Evolutionary conservation across 2,329 filamentous ascomycete genomes (phyloP).

Genomic region (Alternaria metachromatica): DNA sequence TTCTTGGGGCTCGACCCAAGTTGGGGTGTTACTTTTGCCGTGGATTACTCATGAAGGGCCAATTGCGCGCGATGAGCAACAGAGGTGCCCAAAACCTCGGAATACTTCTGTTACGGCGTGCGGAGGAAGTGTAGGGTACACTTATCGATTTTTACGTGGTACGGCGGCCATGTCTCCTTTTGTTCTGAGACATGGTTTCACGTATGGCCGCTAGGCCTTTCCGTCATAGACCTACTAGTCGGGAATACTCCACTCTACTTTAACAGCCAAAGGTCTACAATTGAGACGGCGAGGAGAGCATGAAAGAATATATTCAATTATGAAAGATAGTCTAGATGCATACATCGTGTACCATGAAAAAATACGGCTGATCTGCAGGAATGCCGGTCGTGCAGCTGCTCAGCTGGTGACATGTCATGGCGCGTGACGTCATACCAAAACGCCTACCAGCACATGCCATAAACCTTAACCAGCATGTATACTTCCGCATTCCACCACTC

Average conservation of each 20-base stretch:
- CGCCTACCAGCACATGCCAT: background rate
- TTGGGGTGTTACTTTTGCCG: background rate
- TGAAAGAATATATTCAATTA: background rate
- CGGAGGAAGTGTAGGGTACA: background rate
- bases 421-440: background rate
- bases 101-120: background rate
- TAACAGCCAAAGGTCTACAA: background rate
- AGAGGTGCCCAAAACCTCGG: background rate
- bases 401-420: background rate
- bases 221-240: background rate
- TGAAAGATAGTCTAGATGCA: background rate
- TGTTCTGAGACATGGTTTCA: background rate
- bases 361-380: background rate
- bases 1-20: background rate
- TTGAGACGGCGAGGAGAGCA: background rate
- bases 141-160: background rate
- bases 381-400: background rate
- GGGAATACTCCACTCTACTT: background rate
- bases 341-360: background rate
- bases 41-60: background rate
- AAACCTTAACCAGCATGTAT: background rate
- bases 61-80: background rate
- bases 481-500: background rate
- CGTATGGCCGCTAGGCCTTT: background rate
- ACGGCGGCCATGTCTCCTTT: background rate